These are phyloP conservation scores for Pyrenophora graminea DNA, from an alignment of 2,329 filamentous ascomycete species.

Conservation along the genomic window DNA sequence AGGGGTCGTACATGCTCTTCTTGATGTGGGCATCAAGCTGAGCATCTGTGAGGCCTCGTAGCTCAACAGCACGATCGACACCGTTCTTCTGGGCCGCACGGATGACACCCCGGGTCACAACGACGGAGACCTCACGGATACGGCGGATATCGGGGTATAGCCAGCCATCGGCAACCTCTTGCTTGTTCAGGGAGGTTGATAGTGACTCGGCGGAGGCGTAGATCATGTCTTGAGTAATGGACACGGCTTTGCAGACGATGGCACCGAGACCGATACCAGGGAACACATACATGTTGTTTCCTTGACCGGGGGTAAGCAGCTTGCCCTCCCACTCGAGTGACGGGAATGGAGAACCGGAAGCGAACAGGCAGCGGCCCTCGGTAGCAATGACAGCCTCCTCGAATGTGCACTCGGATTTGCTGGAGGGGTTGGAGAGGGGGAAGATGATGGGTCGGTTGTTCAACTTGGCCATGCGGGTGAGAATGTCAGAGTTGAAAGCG, in stretches of 20 bases:
- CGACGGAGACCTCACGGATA: conserved; percentile 84
- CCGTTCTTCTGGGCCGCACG: conserved; percentile 83
- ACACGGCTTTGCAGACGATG: conserved; percentile 85
- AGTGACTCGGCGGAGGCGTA: conserved; percentile 88
- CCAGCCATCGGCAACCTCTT: conserved; percentile 81
- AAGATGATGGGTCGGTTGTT: conserved; percentile 79
- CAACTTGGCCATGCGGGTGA: conserved; percentile 62
- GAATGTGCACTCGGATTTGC: conserved; percentile 97
- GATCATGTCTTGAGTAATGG: conserved; percentile 93
- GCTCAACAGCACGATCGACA: conserved; percentile 57
- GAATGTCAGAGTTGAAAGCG: conserved; percentile 85
- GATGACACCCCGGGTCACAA: conserved; percentile 90
- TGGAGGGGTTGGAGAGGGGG: conserved; percentile 93
- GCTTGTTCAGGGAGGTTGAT: conserved; percentile 73
- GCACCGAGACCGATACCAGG: conserved; percentile 92
- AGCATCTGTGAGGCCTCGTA: conserved; percentile 69
- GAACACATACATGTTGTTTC: conserved; percentile 94
- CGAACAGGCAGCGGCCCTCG: conserved; percentile 88
- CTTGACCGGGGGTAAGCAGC: conserved; percentile 58
- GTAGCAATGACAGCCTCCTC: conserved; percentile 91
- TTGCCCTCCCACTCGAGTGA: conserved; percentile 59
- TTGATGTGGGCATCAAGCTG: conserved; percentile 70
- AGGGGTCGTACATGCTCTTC: conserved; percentile 57
- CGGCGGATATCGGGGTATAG: conserved; percentile 91
- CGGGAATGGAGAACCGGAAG: conserved; percentile 90